Conservation (phyloP, 148 eudicot species). For the Rhododendron henanense region DNA sequence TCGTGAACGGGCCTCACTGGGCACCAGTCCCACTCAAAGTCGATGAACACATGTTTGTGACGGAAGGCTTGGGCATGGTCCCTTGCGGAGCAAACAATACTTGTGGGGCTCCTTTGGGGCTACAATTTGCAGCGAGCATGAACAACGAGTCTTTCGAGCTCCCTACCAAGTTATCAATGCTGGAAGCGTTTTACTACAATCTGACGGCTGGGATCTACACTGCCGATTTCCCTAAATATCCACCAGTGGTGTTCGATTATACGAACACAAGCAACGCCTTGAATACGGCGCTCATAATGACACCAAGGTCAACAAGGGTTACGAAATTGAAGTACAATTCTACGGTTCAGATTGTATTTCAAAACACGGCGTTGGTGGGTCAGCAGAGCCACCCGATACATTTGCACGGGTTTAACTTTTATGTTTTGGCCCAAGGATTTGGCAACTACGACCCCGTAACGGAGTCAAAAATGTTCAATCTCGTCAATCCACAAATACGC, state of each 20-base stretch:
- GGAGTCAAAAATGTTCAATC: conserved; percentile 41
- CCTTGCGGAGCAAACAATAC: conserved; percentile 16
- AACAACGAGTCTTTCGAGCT: neutral
- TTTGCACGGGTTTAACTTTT: conserved; percentile 54
- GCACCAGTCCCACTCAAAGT: conserved; percentile 25
- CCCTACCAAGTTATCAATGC: conserved; percentile 29
- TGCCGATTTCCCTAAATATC: conserved; percentile 45
- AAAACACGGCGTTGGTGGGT: conserved; percentile 42
- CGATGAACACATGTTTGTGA: neutral
- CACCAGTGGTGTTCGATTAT: conserved; percentile 52
- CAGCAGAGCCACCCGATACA: conserved; percentile 77
- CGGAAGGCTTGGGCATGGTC: neutral
- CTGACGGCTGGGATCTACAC: conserved; percentile 44
- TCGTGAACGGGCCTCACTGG: conserved; percentile 43
- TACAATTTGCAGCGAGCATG: conserved; percentile 43
- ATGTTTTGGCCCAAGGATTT: conserved; percentile 34
- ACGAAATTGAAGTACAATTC: conserved; percentile 42
- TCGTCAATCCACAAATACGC: conserved; percentile 9
- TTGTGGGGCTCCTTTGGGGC: conserved; percentile 42
- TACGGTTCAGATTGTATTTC: conserved; percentile 36
- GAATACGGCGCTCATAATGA: conserved; percentile 27
- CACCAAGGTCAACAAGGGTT: conserved; percentile 46
- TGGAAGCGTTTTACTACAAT: conserved; percentile 42
- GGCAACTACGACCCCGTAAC: conserved; percentile 45
- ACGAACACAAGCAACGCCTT: conserved; percentile 32